phyloP scores from a whole-genome alignment of 331 rosid genomes.

The Malus hybrid region DNA sequence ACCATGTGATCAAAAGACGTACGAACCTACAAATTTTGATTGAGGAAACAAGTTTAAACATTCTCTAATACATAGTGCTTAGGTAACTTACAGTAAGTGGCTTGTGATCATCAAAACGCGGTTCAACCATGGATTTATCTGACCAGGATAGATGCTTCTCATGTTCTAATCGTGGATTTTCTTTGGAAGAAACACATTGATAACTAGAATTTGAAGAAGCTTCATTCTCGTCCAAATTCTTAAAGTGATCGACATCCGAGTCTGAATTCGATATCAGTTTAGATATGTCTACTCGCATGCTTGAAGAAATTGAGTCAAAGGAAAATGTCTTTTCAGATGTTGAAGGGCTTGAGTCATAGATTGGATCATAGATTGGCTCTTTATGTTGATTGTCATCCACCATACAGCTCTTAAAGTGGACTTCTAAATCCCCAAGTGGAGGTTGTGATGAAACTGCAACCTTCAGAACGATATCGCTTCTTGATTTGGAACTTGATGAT shows the following conservation, averaged over 20 bases:
- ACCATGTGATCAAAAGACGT: no score
- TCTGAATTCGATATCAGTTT: constrained; percentile 26
- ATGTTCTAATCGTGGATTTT: constrained; percentile 9
- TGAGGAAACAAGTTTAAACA: no score
- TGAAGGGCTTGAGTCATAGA: constrained; percentile 73
- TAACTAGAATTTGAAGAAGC: constrained; percentile 27
- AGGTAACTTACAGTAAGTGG: not conserved
- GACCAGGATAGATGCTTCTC: constrained; percentile 26
- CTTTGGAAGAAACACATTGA: constrained; percentile 29
- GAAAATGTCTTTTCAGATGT: constrained; percentile 32
- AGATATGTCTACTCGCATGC: constrained; percentile 28
- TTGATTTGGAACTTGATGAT: constrained; percentile 21
- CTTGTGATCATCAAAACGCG: constrained; percentile 17
- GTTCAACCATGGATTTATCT: constrained; percentile 29
- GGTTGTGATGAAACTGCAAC: constrained; percentile 28
- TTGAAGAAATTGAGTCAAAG: constrained; percentile 42
- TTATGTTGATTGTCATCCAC: constrained; percentile 40
- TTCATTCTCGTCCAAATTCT: constrained; percentile 27
- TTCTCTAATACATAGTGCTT: not conserved
- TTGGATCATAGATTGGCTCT: constrained; percentile 43
- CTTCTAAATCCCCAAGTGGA: constrained; percentile 35
- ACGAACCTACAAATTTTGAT: no score
- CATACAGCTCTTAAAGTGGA: constrained; percentile 25
- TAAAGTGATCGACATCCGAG: constrained; percentile 11
- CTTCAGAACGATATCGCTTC: constrained; percentile 12